Evolutionary conservation across 2,329 filamentous ascomycete genomes (phyloP).

Genomic region (Falciphora oryzae): DNA sequence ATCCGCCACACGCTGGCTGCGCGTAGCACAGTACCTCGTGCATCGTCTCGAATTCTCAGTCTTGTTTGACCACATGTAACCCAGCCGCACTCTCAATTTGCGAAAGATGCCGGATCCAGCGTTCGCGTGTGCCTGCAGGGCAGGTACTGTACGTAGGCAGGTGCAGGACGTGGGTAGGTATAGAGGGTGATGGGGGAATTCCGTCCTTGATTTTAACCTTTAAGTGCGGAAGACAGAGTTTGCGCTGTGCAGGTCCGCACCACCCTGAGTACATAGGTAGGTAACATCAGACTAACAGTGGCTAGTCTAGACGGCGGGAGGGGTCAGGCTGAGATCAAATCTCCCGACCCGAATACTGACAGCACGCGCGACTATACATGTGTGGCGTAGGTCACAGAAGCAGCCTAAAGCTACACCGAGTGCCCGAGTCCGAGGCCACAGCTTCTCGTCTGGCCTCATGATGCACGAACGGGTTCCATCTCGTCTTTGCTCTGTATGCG

Average conservation of each 20-base stretch:
- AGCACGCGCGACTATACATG: not conserved
- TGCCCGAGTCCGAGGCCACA: not conserved
- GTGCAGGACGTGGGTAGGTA: not conserved
- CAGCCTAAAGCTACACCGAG: no score
- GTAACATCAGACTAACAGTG: not conserved
- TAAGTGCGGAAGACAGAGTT: not conserved
- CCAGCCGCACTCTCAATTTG: not conserved
- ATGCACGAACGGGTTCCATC: not conserved
- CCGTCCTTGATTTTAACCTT: not conserved
- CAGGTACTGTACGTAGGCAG: no score
- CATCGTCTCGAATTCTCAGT: not conserved
- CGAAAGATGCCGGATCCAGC: not conserved
- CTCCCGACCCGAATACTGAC: not conserved
- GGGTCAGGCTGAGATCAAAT: not conserved
- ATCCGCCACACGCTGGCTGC: not conserved
- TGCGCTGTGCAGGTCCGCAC: not conserved
- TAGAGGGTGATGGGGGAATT: not conserved
- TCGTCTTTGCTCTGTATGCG: not conserved
- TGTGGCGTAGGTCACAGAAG: no score
- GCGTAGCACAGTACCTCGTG: not conserved
- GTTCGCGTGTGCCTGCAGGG: not conserved
- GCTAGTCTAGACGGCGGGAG: not conserved
- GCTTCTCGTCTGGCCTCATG: not conserved
- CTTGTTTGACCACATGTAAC: not conserved
- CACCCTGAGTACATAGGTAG: not conserved